Evolutionary conservation across 148 eudicot species (phyloP), one percentile per base, ranked within the genome.

Genomic region (Chenopodium formosanum): DNA sequence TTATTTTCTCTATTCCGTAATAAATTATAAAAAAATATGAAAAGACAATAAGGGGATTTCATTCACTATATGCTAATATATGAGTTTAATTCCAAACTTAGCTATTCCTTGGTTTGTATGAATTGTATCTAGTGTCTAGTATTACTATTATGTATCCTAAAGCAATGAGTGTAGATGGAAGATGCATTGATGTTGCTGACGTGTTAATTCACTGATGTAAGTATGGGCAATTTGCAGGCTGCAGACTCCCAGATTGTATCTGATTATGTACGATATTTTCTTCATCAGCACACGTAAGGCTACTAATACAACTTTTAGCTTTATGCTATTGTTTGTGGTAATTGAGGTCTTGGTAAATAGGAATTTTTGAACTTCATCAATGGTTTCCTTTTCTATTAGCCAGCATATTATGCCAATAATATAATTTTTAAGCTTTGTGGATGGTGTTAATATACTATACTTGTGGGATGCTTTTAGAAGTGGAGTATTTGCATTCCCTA

Each of bases 251-350:
- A 97, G 80, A 82, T 97, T 72, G 90, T 94, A 58, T 92, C 99
- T 37, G 99, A 97, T 81, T 97, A 94, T 83, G 99, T 94, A 60
- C 92, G 99, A n/a, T 88, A 94, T 85, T 90, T 88, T 87, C 98
- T 97, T 78, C 95, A 94, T 86, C 99, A 97, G 80, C 99, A 94
- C 90, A 97, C 95, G 98, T 97, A 88, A 88, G 98, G 50, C 60
- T 65, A 13, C 48, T 31, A 25, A 58, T 79, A 64, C 12, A 22
- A 79, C 67, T 73, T 84, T 62, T 46, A 12, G 9, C 17, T 52
- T 23, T 32, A 48, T n/a, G 53, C 56, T 12, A 23, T 64, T 64
- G 13, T 5, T 46, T 19, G 32, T 53, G 19, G 31, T 53, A 25
- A 27, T 68, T 23, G 63, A 82, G 68, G 32, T 65, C 23, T 71